Base-by-base conservation (phyloP, 2,329 filamentous ascomycete species). In the Ophiostoma australiae region DNA sequence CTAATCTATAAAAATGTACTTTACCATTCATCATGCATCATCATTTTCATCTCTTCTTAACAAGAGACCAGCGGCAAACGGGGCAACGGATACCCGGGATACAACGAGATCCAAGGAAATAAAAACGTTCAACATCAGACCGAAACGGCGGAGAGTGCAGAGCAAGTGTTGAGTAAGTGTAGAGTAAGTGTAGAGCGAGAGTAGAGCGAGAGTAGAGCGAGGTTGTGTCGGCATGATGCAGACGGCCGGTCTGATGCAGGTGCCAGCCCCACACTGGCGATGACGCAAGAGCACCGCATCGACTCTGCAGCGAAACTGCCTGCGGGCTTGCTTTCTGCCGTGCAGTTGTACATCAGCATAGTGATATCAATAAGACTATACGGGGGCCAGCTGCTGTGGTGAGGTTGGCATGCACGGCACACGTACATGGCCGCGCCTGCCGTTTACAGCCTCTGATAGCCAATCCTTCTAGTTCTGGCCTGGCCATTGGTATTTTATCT, bases 81-180 rank as follows among this genome's bases (percentile, higher is more conserved):
- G 39, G 67, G 37, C 66, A 66, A 48, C 23, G 27, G 37, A 71
- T 71, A 69, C 67, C 70, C 67, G 31, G 33, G 31, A 69, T 17
- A 71, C 1, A 39, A 69, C 7, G 33, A 58, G 11, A 70, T n/a
- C 23, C 20, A 17, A 27, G 33, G n/a, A 33, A 15, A 48, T 41
- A 33, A 4, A 68, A 61, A 27, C 3, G 13, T 55, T 23, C 20
- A 48, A 48, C 20, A 8, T 6, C n/a, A 48, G 17, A 39, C 10
- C 3, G 1, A 41, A 7, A 41, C 3, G 4, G 13, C 10, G 15
- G 39, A 7, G 48, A 23, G 7, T 52, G 48, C 3, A 52, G 44
- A n/a, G n/a, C 20, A 15, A 52, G 8, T 23, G 39, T 41, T 15
- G 39, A 41, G 10, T 3, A 3, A 31, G 27, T 23, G 39, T 41